Conservation (phyloP, 2,329 filamentous ascomycete species). For the Scedosporium boydii region DNA sequence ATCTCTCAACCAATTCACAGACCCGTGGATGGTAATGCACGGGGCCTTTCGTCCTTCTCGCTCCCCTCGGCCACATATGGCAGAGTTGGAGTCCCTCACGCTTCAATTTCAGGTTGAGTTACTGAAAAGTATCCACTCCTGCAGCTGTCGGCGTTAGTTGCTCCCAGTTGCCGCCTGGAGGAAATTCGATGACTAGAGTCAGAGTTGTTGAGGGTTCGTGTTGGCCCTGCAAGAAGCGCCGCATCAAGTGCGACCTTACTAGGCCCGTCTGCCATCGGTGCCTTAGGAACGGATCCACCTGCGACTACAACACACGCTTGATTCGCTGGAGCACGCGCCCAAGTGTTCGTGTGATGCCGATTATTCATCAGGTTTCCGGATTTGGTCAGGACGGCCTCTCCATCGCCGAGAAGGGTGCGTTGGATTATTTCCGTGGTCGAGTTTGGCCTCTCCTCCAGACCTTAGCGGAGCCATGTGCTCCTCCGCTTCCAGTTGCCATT, state of each 20-base stretch:
- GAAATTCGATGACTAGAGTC: too few species aligned
- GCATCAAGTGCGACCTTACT: conserved; percentile 31
- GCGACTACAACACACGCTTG: conserved; percentile 27
- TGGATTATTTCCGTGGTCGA: conserved; percentile 23
- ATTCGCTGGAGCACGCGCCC: conserved; percentile 32
- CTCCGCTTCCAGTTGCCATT: conserved; percentile 19
- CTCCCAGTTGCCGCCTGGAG: too few species aligned
- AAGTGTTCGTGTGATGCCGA: conserved; percentile 18
- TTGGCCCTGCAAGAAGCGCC: conserved; percentile 33
- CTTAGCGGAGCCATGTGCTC: conserved; percentile 17
- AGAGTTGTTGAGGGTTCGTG: conserved; percentile 23
- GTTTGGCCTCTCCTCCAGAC: conserved; percentile 23
- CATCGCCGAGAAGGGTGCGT: conserved; percentile 18
- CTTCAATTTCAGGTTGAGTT: too few species aligned
- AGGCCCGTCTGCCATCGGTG: conserved; percentile 28
- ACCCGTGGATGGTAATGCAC: too few species aligned
- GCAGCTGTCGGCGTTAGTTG: too few species aligned
- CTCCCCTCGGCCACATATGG: too few species aligned
- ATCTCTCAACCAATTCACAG: too few species aligned
- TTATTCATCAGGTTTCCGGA: conserved; percentile 17
- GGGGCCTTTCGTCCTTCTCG: too few species aligned
- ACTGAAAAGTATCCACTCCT: too few species aligned
- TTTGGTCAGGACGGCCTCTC: conserved; percentile 11
- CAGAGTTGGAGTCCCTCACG: too few species aligned
- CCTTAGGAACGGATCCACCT: conserved; percentile 10